Percentiles rank a stretch among this genome's conserved stretches.
phyloP scores from a whole-genome alignment of 306 rosid genomes.

The Abrus precatorius region DNA sequence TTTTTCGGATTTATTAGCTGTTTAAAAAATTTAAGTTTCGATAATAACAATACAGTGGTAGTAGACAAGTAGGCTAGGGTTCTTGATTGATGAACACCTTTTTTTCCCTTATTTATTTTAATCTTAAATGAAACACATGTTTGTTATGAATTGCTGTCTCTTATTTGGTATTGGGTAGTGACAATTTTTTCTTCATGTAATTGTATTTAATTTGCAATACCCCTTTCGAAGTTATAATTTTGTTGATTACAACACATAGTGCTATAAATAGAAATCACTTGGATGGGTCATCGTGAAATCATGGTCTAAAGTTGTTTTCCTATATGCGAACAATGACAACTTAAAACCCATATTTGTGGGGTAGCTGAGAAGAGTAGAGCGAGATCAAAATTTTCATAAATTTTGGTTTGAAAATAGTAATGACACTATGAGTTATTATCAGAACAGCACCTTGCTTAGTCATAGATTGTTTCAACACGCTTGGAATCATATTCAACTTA shows the following conservation, averaged over 20 bases:
- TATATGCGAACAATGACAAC: neutral
- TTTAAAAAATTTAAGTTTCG: neutral
- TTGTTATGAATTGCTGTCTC: neutral
- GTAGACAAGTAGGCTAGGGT: neutral
- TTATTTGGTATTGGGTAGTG: neutral
- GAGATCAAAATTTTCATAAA: neutral
- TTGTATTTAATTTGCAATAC: neutral
- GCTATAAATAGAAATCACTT: neutral
- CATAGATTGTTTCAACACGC: neutral
- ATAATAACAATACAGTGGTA: neutral
- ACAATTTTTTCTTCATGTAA: neutral
- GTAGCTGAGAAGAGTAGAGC: neutral
- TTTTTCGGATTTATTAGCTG: conserved; percentile 11
- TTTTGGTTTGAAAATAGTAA: neutral
- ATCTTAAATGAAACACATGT: conserved; percentile 6
- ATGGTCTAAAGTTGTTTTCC: neutral
- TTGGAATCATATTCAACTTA: conserved; percentile 2
- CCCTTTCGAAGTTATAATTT: neutral
- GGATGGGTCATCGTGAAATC: neutral
- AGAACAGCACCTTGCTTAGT: neutral
- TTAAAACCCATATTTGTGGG: conserved; percentile 11
- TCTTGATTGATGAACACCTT: neutral
- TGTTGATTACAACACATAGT: neutral
- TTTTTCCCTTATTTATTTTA: neutral
- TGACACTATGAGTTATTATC: neutral